phyloP scores from a whole-genome alignment of 1,284 basidiomycete genomes.

The Rhodotorula glutinis region DNA sequence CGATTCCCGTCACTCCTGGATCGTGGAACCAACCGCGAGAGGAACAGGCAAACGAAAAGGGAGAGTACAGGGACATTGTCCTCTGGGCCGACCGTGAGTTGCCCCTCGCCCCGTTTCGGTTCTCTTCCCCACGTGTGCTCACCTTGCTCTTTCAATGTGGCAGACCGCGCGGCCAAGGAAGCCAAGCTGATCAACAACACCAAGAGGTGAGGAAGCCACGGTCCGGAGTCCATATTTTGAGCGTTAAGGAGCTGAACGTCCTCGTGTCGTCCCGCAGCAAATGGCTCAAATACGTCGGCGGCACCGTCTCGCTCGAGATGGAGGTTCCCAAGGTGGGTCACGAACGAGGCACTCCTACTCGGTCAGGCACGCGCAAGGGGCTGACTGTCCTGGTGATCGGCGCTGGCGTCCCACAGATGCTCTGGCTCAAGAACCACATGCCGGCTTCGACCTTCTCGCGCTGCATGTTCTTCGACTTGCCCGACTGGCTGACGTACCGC shows the following conservation, averaged over 20 bases:
- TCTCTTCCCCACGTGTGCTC: no score
- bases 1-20: slow-evolving; percentile 76
- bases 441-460: slow-evolving; percentile 65
- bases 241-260: no score
- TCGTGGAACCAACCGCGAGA: slow-evolving; percentile 53
- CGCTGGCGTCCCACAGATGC: no score
- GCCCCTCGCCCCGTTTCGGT: neutral
- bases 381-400: no score
- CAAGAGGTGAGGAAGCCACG: slow-evolving; percentile 6
- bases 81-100: slow-evolving; percentile 65
- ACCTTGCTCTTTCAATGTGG: slow-evolving; percentile 40
- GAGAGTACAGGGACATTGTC: slow-evolving; percentile 75
- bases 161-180: slow-evolving; percentile 83
- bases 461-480: slow-evolving; percentile 94
- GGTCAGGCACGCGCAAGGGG: no score
- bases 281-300: slow-evolving; percentile 92
- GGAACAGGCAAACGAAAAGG: slow-evolving; percentile 38
- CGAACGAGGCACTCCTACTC: no score
- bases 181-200: slow-evolving; percentile 84
- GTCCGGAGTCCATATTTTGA: no score
- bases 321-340: slow-evolving; percentile 59
- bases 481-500: slow-evolving; percentile 92
- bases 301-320: slow-evolving; percentile 93
- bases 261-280: slow-evolving; percentile 51
- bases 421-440: slow-evolving; percentile 95